Evolutionary conservation across 1,284 basidiomycete species (phyloP), one percentile per base, ranked within the genome.

Genomic region (Lentinula novae-zelandiae): DNA sequence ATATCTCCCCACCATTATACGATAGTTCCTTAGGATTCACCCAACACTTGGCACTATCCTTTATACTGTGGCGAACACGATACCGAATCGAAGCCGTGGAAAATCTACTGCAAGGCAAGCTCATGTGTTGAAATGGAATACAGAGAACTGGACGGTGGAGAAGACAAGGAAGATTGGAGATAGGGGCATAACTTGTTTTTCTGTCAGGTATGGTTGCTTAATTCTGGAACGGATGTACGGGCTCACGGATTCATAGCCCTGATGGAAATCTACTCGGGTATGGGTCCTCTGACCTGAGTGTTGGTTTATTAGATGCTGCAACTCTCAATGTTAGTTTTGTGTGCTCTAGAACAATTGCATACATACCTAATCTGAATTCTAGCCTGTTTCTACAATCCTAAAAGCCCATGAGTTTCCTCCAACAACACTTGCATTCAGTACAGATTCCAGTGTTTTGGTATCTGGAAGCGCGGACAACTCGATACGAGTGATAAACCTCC

Each of bases 361-460:
- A 36, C 8, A 17, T 51, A 33, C 15, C 55, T 40, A 46, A 51
- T 20, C 40, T 42, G 27, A 39, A 57, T 22, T 54, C 8, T 60
- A 97, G 94, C 94, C 95, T 0, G 74, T 96, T 8, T 76, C 94
- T 38, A 89, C 89, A 38, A 96, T 99, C 63, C 79, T 98, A 53
- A 92, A 94, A 72, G 92, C 96, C 0, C 97, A 99, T 73, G 93
- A 95, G 65, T 96, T 99, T 72, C 94, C 97, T 2, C 86, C 94
- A 1, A 99, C 96, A 0, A 88, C 90, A 1, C 75, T 99, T 60
- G 84, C 84, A 61, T 98, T 99, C 78, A 96, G 91, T 71, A 90
- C 94, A 0, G 80, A 85, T 4, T 89, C 89, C 13, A 85, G 80
- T 17, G 67, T 96, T n/a, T 82, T 99, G n/a, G 83, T 95, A 22